Evolutionary conservation across 2,329 filamentous ascomycete species (phyloP).

Genomic region (Colletotrichum spinosum): DNA sequence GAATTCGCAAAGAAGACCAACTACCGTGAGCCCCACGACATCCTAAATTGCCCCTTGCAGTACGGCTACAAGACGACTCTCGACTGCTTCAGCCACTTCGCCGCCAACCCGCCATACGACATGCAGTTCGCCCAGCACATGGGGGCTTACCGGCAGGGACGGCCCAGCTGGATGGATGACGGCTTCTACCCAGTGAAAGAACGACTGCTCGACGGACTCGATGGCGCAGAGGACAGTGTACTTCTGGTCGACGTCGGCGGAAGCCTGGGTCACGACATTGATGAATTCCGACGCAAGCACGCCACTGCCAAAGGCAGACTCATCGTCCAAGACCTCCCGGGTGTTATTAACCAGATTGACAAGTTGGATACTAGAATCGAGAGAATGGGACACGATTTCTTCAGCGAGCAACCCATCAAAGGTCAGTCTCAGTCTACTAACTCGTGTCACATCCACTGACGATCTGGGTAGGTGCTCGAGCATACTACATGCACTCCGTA

Average conservation of each 20-base stretch:
- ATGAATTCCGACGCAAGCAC: slow-evolving; percentile 48
- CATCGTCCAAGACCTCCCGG: slow-evolving; percentile 60
- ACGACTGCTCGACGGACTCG: slow-evolving; percentile 44
- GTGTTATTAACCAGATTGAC: slow-evolving; percentile 50
- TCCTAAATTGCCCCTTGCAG: slow-evolving; percentile 45
- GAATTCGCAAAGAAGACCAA: slow-evolving; percentile 44
- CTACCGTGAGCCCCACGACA: slow-evolving; percentile 46
- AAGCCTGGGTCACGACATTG: slow-evolving; percentile 49
- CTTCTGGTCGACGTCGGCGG: slow-evolving; percentile 51
- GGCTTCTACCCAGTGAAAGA: slow-evolving; percentile 48
- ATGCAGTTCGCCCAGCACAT: slow-evolving; percentile 44
- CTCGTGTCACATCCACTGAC: not conserved
- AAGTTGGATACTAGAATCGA: slow-evolving; percentile 46
- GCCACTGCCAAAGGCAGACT: slow-evolving; percentile 46
- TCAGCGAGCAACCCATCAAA: slow-evolving; percentile 57
- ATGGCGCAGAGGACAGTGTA: slow-evolving; percentile 37
- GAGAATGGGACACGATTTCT: slow-evolving; percentile 58
- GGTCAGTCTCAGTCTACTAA: not conserved
- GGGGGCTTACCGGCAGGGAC: slow-evolving; percentile 48
- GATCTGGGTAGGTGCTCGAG: slow-evolving; percentile 38
- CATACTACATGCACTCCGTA: slow-evolving; percentile 42
- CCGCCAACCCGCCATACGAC: slow-evolving; percentile 5
- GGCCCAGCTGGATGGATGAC: slow-evolving; percentile 47
- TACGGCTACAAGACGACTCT: slow-evolving; percentile 47
- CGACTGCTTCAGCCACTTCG: slow-evolving; percentile 23